A percentile compares a stretch with the other conserved stretches of the same genome.
Conservation (phyloP, 371 early-diverging fungal genomes). For the Mortierella sp. region DNA sequence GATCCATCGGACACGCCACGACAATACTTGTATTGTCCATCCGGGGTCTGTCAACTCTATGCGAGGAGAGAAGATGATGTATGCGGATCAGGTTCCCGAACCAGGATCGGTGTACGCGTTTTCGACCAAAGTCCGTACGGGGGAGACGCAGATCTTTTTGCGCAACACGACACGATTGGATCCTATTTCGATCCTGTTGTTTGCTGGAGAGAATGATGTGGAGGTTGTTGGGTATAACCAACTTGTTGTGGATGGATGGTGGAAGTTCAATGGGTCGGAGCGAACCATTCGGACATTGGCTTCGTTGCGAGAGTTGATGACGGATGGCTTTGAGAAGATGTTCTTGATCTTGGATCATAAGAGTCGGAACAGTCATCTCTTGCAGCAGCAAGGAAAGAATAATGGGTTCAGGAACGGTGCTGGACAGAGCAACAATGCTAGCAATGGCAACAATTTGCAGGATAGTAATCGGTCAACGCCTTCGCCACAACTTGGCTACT, state of each 20-base stretch:
- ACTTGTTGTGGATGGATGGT: slow-evolving; percentile 53
- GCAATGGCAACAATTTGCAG: not conserved
- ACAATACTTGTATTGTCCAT: slow-evolving; percentile 58
- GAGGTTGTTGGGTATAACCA: slow-evolving; percentile 48
- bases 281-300: slow-evolving; percentile 47
- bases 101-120: slow-evolving; percentile 60
- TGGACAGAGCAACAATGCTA: slow-evolving; percentile 10
- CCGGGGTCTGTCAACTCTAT: slow-evolving; percentile 61
- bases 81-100: slow-evolving; percentile 41
- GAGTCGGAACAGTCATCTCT: slow-evolving; percentile 33
- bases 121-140: slow-evolving; percentile 57
- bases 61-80: slow-evolving; percentile 45
- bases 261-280: slow-evolving; percentile 58
- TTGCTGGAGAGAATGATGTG: slow-evolving; percentile 59
- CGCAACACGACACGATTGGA: slow-evolving; percentile 59
- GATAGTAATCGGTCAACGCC: slow-evolving; percentile 48
- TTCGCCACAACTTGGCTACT: slow-evolving; percentile 52
- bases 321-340: slow-evolving; percentile 56
- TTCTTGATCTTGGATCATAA: slow-evolving; percentile 56
- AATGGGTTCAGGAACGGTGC: not conserved
- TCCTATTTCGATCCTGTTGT: slow-evolving; percentile 58
- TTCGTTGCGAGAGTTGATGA: slow-evolving; percentile 48
- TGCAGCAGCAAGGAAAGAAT: slow-evolving; percentile 35
- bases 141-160: slow-evolving; percentile 58
- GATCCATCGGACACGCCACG: slow-evolving; percentile 58